phyloP scores from a whole-genome alignment of 352 stramenopile genomes.

The Plasmopara viticola region DNA sequence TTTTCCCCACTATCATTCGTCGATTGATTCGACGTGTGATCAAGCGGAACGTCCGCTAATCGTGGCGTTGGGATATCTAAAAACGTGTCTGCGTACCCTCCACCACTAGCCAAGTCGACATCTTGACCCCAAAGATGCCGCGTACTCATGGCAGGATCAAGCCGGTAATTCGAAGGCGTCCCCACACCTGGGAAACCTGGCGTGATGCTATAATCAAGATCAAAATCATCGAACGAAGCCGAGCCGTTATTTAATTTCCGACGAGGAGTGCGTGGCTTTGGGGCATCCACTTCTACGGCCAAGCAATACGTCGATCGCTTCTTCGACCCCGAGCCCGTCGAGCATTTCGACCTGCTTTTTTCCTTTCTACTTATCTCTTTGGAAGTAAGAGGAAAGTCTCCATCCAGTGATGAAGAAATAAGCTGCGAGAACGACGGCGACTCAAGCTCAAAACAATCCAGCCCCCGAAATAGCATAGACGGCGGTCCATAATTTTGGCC shows the following conservation, averaged over 20 bases:
- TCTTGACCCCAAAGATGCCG: constrained; percentile 58
- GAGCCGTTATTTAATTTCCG: constrained; percentile 56
- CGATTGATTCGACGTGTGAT: constrained; percentile 19
- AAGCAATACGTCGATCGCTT: constrained; percentile 55
- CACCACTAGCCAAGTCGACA: constrained; percentile 39
- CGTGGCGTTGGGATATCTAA: constrained; percentile 70
- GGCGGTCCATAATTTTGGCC: constrained; percentile 22
- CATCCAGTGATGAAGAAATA: constrained; percentile 26
- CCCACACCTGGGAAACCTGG: constrained; percentile 48
- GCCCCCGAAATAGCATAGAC: constrained; percentile 50
- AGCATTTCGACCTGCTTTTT: constrained; percentile 36
- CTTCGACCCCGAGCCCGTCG: constrained; percentile 27
- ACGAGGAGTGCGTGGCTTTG: constrained; percentile 59
- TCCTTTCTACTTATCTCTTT: constrained; percentile 19
- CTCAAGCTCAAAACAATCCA: constrained; percentile 64
- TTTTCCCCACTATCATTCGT: constrained; percentile 14
- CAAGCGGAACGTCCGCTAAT: constrained; percentile 33
- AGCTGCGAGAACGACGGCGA: constrained; percentile 56
- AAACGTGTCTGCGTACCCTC: constrained; percentile 56
- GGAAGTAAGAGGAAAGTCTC: constrained; percentile 15
- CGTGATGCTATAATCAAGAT: constrained; percentile 24
- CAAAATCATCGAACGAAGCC: constrained; percentile 52
- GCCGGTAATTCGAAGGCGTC: constrained; percentile 60
- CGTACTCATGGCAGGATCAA: constrained; percentile 25
- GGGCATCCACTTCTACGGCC: constrained; percentile 45